These are phyloP conservation scores for Isoetes engelmannii DNA, from an alignment of 83 land plant species.

Conservation along the genomic window DNA sequence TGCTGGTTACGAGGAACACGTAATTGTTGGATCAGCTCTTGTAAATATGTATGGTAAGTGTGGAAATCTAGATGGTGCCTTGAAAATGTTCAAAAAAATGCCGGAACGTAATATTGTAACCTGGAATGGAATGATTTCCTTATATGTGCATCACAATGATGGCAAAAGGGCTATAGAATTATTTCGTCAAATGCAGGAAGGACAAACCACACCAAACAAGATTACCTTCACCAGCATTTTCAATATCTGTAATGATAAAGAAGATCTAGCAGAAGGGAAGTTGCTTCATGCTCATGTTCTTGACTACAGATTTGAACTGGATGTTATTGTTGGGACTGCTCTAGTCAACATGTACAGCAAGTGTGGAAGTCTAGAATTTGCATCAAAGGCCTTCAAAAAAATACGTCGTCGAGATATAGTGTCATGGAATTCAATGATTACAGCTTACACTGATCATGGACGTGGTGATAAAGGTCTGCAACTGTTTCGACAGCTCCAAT, in stretches of 20 bases:
- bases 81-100: constrained; percentile 6
- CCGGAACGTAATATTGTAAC: background rate
- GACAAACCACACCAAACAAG: constrained; percentile 27
- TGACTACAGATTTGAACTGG: constrained; percentile 35
- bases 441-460: background rate
- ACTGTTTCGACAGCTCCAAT: background rate
- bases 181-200: constrained; percentile 30
- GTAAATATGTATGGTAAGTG: constrained; percentile 19
- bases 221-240: constrained; percentile 50
- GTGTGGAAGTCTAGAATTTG: background rate
- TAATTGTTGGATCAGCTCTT: constrained; percentile 19
- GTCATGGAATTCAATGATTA: background rate
- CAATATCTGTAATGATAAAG: constrained; percentile 35
- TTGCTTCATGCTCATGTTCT: constrained; percentile 34
- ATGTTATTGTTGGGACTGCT: background rate
- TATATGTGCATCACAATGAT: constrained; percentile 6
- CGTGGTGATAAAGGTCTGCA: background rate
- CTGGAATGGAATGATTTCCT: constrained; percentile 23
- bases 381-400: background rate
- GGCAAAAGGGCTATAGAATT: constrained; percentile 28
- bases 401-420: background rate
- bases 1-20: constrained; percentile 7
- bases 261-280: constrained; percentile 28
- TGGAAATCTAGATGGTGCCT: constrained; percentile 4
- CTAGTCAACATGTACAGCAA: constrained; percentile 2